Evolutionary conservation across 371 early-diverging fungal species (phyloP).

Genomic region (Rhizoclosmatium hyalinum): DNA sequence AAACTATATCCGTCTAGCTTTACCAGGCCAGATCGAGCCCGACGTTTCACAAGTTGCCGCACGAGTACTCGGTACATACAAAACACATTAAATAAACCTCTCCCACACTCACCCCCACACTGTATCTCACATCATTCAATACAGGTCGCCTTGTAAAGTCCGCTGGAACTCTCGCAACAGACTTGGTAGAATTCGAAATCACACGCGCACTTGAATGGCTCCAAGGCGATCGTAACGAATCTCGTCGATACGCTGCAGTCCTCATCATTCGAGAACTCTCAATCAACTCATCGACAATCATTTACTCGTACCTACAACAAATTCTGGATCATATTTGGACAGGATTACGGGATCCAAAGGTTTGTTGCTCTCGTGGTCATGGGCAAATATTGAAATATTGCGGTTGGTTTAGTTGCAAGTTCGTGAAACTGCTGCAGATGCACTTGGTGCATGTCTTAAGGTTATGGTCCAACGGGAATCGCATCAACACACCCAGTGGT

Average conservation of each 20-base stretch:
- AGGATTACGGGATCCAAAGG: conserved; percentile 83
- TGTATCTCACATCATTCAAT: conserved; percentile 2
- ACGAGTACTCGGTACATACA: conserved; percentile 72
- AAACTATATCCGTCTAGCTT: conserved; percentile 82
- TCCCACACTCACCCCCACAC: neutral
- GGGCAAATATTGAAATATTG: neutral
- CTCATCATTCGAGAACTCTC: conserved; percentile 85
- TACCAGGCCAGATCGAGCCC: conserved; percentile 79
- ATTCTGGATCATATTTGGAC: conserved; percentile 89
- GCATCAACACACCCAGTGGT: conserved; percentile 73
- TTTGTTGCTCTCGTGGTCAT: conserved; percentile 33
- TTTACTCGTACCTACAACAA: conserved; percentile 83
- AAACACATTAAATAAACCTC: neutral
- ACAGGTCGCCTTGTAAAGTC: conserved; percentile 76
- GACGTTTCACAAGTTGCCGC: conserved; percentile 83
- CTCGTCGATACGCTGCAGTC: conserved; percentile 86
- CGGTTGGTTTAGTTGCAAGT: conserved; percentile 58
- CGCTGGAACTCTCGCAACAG: conserved; percentile 81
- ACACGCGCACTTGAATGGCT: conserved; percentile 90
- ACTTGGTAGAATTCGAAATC: conserved; percentile 85
- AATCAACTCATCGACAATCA: conserved; percentile 79
- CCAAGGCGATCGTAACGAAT: conserved; percentile 79
- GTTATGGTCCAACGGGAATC: conserved; percentile 85
- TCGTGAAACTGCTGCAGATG: conserved; percentile 86
- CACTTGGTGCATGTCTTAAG: conserved; percentile 81